Evolutionary conservation across 164 flowering plant genomes (phyloP).

Genomic region (Sedum album): DNA sequence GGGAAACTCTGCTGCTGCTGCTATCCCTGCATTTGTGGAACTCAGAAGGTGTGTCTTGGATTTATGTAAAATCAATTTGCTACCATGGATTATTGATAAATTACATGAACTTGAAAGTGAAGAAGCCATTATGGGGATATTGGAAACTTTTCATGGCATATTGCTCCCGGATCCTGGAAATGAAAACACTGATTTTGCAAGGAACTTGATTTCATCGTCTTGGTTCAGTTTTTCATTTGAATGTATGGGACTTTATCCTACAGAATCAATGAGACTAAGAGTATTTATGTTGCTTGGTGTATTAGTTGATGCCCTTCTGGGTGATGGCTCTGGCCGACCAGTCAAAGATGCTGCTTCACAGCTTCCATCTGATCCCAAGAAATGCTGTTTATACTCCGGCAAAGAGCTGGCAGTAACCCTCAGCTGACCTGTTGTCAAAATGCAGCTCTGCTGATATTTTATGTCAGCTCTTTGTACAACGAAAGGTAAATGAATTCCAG

Average conservation of each 20-base stretch:
- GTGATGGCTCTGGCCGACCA: constrained; percentile 51
- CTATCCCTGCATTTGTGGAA: constrained; percentile 17
- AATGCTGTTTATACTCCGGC: constrained; percentile 77
- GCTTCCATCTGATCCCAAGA: constrained; percentile 85
- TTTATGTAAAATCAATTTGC: constrained; percentile 40
- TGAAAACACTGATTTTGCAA: constrained; percentile 30
- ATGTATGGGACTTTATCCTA: constrained; percentile 67
- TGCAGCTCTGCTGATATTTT: constrained; percentile 55
- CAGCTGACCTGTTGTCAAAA: constrained; percentile 60
- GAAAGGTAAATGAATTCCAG: constrained; percentile 46
- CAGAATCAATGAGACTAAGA: constrained; percentile 61
- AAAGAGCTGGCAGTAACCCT: constrained; percentile 40
- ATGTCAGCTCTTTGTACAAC: constrained; percentile 55
- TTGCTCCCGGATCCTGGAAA: constrained; percentile 38
- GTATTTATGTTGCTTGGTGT: constrained; percentile 67
- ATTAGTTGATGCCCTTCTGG: constrained; percentile 49
- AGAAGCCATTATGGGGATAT: constrained; percentile 51
- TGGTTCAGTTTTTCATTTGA: constrained; percentile 79
- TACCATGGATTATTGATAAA: constrained; percentile 55
- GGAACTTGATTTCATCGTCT: constrained; percentile 44
- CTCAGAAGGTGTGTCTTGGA: constrained; percentile 31
- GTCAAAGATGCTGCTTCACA: constrained; percentile 56
- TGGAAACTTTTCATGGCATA: constrained; percentile 66
- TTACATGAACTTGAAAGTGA: constrained; percentile 48
- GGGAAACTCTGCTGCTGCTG: constrained; percentile 18